Conservation (phyloP, 352 stramenopile genomes). For the Pythium brachiatum region DNA sequence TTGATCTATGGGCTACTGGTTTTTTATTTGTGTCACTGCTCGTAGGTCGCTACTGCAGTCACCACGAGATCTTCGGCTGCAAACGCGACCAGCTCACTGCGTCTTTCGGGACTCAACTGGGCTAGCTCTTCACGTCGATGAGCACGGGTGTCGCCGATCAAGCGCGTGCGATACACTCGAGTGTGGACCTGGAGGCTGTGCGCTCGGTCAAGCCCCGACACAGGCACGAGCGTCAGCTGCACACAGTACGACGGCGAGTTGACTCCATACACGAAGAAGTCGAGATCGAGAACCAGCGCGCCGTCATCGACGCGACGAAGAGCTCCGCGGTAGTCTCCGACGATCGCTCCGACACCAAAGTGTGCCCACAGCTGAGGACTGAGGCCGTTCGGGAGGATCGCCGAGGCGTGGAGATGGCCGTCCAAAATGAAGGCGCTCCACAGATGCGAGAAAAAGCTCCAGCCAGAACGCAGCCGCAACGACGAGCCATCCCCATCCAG, state of each 20-base stretch:
- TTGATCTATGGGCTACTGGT: too few species aligned
- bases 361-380: slow-evolving; percentile 14
- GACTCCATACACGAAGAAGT: slow-evolving; percentile 23
- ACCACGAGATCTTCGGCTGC: slow-evolving; percentile 22
- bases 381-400: slow-evolving; percentile 19
- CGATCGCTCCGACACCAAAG: slow-evolving; percentile 5
- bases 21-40: too few species aligned
- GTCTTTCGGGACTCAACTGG: slow-evolving; percentile 13
- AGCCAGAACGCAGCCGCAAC: slow-evolving; percentile 16
- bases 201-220: background rate
- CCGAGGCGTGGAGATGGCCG: slow-evolving; percentile 12
- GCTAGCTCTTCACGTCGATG: slow-evolving; percentile 12
- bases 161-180: slow-evolving; percentile 21
- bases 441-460: slow-evolving; percentile 24
- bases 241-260: slow-evolving; percentile 24
- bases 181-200: slow-evolving; percentile 17
- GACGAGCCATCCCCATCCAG: slow-evolving; percentile 15
- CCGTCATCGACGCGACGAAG: slow-evolving; percentile 23
- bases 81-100: slow-evolving; percentile 17
- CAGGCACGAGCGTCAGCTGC: slow-evolving; percentile 20
- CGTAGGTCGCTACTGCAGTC: slow-evolving; percentile 16
- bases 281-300: slow-evolving; percentile 24
- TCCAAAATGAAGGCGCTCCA: slow-evolving; percentile 24
- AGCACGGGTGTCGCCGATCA: slow-evolving; percentile 1
- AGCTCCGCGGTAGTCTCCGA: slow-evolving; percentile 23